Evolutionary conservation across 2,329 filamentous ascomycete genomes (phyloP).

Genomic region (Fusarium decemcellulare): DNA sequence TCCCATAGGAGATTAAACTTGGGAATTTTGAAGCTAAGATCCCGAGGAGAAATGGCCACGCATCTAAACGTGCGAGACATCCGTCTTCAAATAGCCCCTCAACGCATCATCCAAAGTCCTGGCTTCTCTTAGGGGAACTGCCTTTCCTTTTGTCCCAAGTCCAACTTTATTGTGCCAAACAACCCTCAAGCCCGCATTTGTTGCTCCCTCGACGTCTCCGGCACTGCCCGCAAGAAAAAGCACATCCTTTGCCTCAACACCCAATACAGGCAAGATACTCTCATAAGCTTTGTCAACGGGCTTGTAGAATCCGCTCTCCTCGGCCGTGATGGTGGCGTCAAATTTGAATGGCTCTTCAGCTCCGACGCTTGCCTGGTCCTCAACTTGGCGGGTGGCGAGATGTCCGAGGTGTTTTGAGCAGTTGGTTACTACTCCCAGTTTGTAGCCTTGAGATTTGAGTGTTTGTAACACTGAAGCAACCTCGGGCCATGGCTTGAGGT

Average conservation of each 20-base stretch:
- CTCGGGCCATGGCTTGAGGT: conserved; percentile 47
- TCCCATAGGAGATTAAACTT: too few relatives aligned
- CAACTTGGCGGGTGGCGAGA: conserved; percentile 29
- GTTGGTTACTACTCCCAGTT: conserved; percentile 56
- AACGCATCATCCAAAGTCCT: conserved; percentile 11
- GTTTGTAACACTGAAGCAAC: conserved; percentile 28
- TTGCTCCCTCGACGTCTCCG: conserved; percentile 56
- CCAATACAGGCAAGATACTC: conserved; percentile 47
- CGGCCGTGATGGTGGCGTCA: conserved; percentile 54
- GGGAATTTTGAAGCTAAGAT: too few relatives aligned
- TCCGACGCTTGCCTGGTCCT: conserved; percentile 16
- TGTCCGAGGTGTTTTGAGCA: conserved; percentile 52
- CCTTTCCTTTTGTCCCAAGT: conserved; percentile 44
- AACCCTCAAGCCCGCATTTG: conserved; percentile 55
- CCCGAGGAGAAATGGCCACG: too few relatives aligned
- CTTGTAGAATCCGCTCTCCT: conserved; percentile 58
- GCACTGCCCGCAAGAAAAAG: conserved; percentile 58
- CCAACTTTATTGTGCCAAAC: conserved; percentile 56
- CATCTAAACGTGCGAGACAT: too few relatives aligned
- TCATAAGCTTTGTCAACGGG: conserved; percentile 52
- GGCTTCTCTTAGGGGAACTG: conserved; percentile 18
- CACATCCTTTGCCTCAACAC: conserved; percentile 44
- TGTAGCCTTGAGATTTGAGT: conserved; percentile 47
- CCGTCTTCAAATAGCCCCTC: background rate
- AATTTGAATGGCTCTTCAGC: conserved; percentile 43